phyloP scores from a whole-genome alignment of 148 eudicot species.

The Amaranthus hypochondriacus region DNA sequence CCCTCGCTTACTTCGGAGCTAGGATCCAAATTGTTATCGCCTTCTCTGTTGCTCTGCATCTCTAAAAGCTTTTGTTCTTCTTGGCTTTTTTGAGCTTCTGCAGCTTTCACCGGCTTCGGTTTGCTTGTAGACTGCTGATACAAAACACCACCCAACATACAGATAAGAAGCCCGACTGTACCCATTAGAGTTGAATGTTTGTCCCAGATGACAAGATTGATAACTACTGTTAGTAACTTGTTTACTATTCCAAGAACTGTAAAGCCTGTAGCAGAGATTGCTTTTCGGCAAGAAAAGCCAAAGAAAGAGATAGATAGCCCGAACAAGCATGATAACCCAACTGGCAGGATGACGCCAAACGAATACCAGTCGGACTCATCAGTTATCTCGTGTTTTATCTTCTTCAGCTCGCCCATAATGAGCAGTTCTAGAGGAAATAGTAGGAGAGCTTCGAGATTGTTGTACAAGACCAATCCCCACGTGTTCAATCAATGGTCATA shows the following conservation, averaged over 20 bases:
- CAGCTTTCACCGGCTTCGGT: slow-evolving; percentile 47
- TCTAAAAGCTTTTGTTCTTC: slow-evolving; percentile 70
- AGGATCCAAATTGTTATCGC: slow-evolving; percentile 24
- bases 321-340: slow-evolving; percentile 82
- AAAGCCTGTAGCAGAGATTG: slow-evolving; percentile 94
- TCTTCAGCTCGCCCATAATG: slow-evolving; percentile 93
- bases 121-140: slow-evolving; percentile 76
- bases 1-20: slow-evolving; percentile 33
- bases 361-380: slow-evolving; percentile 86
- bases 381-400: slow-evolving; percentile 73
- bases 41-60: slow-evolving; percentile 49
- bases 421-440: slow-evolving; percentile 84
- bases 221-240: slow-evolving; percentile 83
- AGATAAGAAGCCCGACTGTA: slow-evolving; percentile 80
- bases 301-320: slow-evolving; percentile 94
- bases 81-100: slow-evolving; percentile 35
- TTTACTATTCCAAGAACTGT: slow-evolving; percentile 96
- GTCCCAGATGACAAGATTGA: slow-evolving; percentile 85
- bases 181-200: slow-evolving; percentile 84
- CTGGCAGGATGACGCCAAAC: slow-evolving; percentile 72
- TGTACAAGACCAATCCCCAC: slow-evolving; percentile 97
- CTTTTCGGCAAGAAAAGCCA: slow-evolving; percentile 90
- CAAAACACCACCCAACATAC: slow-evolving; percentile 88
- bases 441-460: slow-evolving; percentile 90
- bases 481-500: slow-evolving; percentile 89